Base-by-base conservation (phyloP, 768 basidiomycete species). In the Mycena belliarum region DNA sequence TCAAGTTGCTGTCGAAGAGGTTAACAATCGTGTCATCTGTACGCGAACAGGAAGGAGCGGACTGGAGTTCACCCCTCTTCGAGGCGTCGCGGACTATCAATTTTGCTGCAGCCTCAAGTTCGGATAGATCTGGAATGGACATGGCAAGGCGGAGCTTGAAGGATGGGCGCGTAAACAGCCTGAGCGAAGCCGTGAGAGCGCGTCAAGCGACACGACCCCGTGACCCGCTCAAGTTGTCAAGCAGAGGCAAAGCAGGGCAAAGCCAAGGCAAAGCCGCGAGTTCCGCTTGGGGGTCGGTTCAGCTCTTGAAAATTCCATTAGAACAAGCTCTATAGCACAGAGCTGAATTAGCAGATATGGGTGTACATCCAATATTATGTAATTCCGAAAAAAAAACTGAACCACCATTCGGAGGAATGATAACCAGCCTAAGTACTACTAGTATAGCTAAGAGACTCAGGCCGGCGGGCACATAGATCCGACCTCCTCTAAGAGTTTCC, bases 401-500 rank as follows among this genome's bases (percentile, higher is more conserved):
- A n/a, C n/a, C n/a, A n/a, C n/a, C n/a, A n/a, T n/a, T n/a, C n/a
- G n/a, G n/a, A n/a, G n/a, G n/a, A 8, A 6, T 3, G 33, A 35
- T 9, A 35, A 10, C 14, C 33, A 35, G 33, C 33, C 33, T 35
- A 35, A n/a, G n/a, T n/a, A n/a, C n/a, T n/a, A n/a, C n/a, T 16
- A 5, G 15, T 2, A 15, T 24, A 2, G 14, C 25, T 5, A 20
- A 11, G 4, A 32, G 29, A 29, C 47, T 48, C 23, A 48, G 12
- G 35, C 35, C 29, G 46, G 44, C 38, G 54, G 54, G 37, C 54
- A 56, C 38, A 60, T 12, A n/a, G 49, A 25, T 4, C 41, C 83
- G 9, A 91, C 85, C 68, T 95, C 91, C 48, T 79, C 75, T 0
- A 91, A 72, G 55, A 95, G 63, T 66, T 76, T 84, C 61, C 79